Conservation (phyloP, 148 eudicot species). For the Fallopia convolvulus region DNA sequence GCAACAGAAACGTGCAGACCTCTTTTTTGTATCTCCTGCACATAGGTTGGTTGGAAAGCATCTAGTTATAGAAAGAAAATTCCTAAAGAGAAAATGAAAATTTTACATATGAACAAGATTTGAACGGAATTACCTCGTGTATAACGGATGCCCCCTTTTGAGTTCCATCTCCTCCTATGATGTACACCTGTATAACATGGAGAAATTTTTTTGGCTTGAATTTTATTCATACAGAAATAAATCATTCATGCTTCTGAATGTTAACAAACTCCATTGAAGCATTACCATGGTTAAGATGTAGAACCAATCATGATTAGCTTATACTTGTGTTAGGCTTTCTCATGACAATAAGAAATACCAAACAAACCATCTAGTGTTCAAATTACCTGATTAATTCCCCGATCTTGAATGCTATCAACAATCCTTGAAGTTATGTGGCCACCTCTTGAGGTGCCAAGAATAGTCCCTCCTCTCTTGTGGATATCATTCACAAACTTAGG, state of each 20-base stretch:
- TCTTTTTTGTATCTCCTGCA: conserved; percentile 71
- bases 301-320: not conserved
- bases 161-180: conserved; percentile 95
- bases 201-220: not conserved
- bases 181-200: conserved; percentile 51
- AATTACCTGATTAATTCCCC: conserved; percentile 14
- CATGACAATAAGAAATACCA: not conserved
- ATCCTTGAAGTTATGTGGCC: conserved; percentile 8
- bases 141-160: conserved; percentile 81
- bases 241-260: not conserved
- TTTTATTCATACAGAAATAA: not conserved
- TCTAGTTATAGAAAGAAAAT: not conserved
- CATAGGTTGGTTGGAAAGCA: not conserved
- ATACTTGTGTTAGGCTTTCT: not conserved
- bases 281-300: not conserved
- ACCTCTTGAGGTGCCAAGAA: conserved; percentile 13
- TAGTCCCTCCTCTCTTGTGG: conserved; percentile 12
- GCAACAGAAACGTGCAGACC: conserved; percentile 75
- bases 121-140: conserved; percentile 48
- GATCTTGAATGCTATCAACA: conserved; percentile 15
- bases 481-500: conserved; percentile 15
- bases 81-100: not conserved
- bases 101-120: not conserved
- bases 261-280: not conserved
- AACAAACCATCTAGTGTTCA: not conserved